Percentiles rank a stretch among this genome's conserved stretches.
Conservation (phyloP, 495 filamentous ascomycete genomes). For the Hyphodiscus hymeniophilus region DNA sequence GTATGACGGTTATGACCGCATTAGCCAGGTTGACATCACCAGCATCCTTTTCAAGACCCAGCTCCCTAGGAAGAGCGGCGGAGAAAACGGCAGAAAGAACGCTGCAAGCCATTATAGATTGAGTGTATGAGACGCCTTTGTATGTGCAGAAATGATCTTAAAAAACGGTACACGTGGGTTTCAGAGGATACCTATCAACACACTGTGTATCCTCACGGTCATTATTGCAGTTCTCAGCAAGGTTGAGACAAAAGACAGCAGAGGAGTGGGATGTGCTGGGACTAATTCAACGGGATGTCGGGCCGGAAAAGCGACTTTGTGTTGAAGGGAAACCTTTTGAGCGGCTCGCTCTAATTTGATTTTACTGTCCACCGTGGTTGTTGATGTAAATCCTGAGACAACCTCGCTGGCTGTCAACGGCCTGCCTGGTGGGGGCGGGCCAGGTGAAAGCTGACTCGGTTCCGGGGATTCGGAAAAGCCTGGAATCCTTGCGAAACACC, state of each 20-base stretch:
- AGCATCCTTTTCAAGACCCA: not conserved
- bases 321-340: too few species aligned
- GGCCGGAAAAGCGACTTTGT: not conserved
- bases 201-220: not conserved
- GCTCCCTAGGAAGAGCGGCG: not conserved
- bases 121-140: slow-evolving; percentile 2
- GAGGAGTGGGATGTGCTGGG: too few species aligned
- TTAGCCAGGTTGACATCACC: not conserved
- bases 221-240: not conserved
- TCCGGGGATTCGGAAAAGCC: slow-evolving; percentile 2
- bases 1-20: not conserved
- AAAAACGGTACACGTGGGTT: too few species aligned
- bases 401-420: too few species aligned
- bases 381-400: too few species aligned
- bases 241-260: too few species aligned
- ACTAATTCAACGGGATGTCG: not conserved
- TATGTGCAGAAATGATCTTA: not conserved
- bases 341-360: too few species aligned
- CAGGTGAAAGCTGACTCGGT: not conserved
- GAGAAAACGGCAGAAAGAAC: not conserved
- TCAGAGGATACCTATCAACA: not conserved
- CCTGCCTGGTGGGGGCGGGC: too few species aligned
- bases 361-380: too few species aligned
- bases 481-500: not conserved
- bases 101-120: slow-evolving; percentile 1